These are phyloP conservation scores for Phialocephala sp. DNA, from an alignment of 2,329 filamentous ascomycete species.

Conservation along the genomic window DNA sequence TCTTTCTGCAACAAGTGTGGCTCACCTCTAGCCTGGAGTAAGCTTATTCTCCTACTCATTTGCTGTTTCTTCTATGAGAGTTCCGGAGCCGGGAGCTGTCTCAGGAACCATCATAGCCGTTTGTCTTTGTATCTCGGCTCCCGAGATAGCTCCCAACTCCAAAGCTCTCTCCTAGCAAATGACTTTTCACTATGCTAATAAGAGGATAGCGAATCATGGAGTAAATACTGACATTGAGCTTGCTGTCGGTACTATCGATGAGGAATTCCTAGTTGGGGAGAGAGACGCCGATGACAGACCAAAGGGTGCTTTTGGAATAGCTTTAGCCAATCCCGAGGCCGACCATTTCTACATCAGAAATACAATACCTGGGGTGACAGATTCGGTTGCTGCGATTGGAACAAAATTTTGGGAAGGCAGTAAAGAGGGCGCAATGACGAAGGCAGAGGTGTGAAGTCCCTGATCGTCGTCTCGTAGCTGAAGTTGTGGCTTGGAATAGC, in stretches of 20 bases:
- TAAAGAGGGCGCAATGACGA: slow-evolving; percentile 20
- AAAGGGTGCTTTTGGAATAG: slow-evolving; percentile 44
- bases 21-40: slow-evolving; percentile 53
- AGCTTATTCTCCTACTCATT: no score
- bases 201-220: slow-evolving; percentile 35
- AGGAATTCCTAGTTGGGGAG: slow-evolving; percentile 46
- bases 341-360: slow-evolving; percentile 51
- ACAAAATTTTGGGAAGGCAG: slow-evolving; percentile 29
- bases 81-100: no score
- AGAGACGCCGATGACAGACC: slow-evolving; percentile 30
- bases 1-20: slow-evolving; percentile 57
- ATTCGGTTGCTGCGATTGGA: slow-evolving; percentile 36
- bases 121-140: no score
- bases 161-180: no score
- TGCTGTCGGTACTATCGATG: slow-evolving; percentile 53
- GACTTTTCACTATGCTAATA: no score
- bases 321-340: slow-evolving; percentile 47
- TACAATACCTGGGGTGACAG: slow-evolving; percentile 56
- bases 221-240: slow-evolving; percentile 43
- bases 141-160: no score
- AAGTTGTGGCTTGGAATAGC: no score
- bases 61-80: no score
- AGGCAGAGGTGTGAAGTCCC: background rate
- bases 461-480: no score
- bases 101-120: no score